Percentiles rank a stretch among this genome's conserved stretches.
These are phyloP conservation scores for Sugiyamaella neomexicana DNA, from an alignment of 1,139 yeast species.

Conservation along the genomic window DNA sequence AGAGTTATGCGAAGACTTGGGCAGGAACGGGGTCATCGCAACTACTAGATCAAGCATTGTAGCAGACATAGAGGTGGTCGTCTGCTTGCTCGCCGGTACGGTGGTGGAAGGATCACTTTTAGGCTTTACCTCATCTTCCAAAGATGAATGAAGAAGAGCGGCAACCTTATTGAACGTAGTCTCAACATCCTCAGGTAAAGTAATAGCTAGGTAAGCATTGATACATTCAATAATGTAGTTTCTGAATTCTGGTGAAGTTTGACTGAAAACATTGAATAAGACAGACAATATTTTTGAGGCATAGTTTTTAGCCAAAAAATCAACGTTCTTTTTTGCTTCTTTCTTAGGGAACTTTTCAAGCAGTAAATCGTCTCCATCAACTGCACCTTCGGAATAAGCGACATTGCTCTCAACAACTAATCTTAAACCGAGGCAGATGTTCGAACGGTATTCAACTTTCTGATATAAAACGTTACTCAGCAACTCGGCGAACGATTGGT, in stretches of 20 bases:
- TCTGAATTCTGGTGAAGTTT: slow-evolving; percentile 80
- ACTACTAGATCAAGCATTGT: slow-evolving; percentile 92
- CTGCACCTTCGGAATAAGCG: slow-evolving; percentile 57
- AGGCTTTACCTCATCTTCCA: slow-evolving; percentile 56
- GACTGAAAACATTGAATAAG: slow-evolving; percentile 84
- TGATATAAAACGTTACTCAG: slow-evolving; percentile 75
- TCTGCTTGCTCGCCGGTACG: slow-evolving; percentile 34
- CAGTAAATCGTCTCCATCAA: slow-evolving; percentile 57
- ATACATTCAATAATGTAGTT: slow-evolving; percentile 83
- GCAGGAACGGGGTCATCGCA: slow-evolving; percentile 81
- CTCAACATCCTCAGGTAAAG: slow-evolving; percentile 65
- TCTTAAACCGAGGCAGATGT: slow-evolving; percentile 78
- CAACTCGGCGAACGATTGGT: slow-evolving; percentile 72
- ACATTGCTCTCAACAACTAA: slow-evolving; percentile 75
- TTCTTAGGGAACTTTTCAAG: slow-evolving; percentile 61
- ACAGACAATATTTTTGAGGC: slow-evolving; percentile 81
- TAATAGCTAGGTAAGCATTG: slow-evolving; percentile 72
- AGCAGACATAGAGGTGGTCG: slow-evolving; percentile 55
- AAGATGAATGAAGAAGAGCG: slow-evolving; percentile 67
- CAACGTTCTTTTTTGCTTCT: slow-evolving; percentile 57
- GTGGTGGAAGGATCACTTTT: slow-evolving; percentile 26
- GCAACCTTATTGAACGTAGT: slow-evolving; percentile 85
- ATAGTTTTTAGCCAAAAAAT: slow-evolving; percentile 58
- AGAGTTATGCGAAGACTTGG: slow-evolving; percentile 66
- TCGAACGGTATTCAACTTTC: slow-evolving; percentile 70